These are phyloP conservation scores for Petunia axillaris DNA, from an alignment of 257 asterid genomes.

Conservation along the genomic window DNA sequence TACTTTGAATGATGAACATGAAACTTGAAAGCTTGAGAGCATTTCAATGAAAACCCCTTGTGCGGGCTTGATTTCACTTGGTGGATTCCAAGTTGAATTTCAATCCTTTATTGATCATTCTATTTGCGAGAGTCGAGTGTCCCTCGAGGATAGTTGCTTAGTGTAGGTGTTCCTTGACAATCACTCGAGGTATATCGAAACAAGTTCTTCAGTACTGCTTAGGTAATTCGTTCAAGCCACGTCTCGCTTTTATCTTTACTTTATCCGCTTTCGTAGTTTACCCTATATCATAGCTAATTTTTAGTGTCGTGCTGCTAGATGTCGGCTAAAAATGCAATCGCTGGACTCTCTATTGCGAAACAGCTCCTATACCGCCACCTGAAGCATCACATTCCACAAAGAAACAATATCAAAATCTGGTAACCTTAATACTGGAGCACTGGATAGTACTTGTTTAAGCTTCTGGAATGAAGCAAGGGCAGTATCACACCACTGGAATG, in stretches of 20 bases:
- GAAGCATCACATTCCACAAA: conserved; percentile 29
- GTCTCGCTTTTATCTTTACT: no score
- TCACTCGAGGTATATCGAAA: no score
- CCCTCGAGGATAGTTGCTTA: no score
- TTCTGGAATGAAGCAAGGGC: not conserved
- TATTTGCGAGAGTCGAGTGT: no score
- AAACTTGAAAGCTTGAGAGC: no score
- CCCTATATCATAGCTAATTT: not conserved
- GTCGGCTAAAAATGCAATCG: conserved; percentile 25
- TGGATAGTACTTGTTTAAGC: not conserved
- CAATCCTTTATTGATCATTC: not conserved
- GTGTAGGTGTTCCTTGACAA: no score
- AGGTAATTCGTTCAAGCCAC: no score
- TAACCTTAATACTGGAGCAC: not conserved
- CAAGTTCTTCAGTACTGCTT: no score
- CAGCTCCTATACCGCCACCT: not conserved
- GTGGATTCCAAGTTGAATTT: no score
- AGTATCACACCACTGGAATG: not conserved
- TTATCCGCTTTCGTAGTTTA: not conserved
- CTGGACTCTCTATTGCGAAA: not conserved
- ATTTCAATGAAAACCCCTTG: no score
- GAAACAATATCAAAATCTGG: conserved; percentile 17
- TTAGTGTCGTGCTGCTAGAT: not conserved
- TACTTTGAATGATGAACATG: no score
- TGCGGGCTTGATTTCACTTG: no score